Conservation (phyloP, 441 rosid species). For the Populus hybrid region DNA sequence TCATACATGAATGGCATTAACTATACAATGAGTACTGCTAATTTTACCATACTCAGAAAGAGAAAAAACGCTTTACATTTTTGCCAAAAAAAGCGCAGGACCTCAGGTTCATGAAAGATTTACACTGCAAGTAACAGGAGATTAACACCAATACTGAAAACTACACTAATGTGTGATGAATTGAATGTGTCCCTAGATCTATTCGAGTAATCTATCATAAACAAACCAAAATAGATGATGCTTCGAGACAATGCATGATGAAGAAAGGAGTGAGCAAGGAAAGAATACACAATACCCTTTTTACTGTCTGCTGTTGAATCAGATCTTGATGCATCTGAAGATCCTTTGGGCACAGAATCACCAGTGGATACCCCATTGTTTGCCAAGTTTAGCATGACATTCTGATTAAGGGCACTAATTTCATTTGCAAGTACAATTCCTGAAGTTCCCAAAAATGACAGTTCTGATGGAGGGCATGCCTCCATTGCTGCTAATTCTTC, state of each 20-base stretch:
- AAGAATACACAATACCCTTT: slow-evolving; percentile 38
- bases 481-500: slow-evolving; percentile 79
- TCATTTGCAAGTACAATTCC: slow-evolving; percentile 63
- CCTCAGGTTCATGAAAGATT: background rate
- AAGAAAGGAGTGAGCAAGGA: background rate
- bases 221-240: too few species aligned
- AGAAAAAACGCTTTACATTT: background rate
- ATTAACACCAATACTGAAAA: background rate
- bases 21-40: too few species aligned
- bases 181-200: background rate
- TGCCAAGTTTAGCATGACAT: slow-evolving; percentile 23
- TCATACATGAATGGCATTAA: too few species aligned
- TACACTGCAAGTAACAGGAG: background rate
- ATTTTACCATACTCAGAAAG: too few species aligned
- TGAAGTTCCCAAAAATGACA: slow-evolving; percentile 49
- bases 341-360: slow-evolving; percentile 33
- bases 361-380: slow-evolving; percentile 14
- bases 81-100: background rate
- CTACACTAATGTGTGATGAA: background rate
- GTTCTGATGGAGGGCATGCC: slow-evolving; percentile 54
- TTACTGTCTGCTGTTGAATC: slow-evolving; percentile 38
- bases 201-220: too few species aligned
- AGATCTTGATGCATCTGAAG: slow-evolving; percentile 34
- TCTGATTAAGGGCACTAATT: slow-evolving; percentile 27
- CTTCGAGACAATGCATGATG: background rate